A percentile compares a stretch with the other conserved stretches of the same genome.
These are phyloP conservation scores for Zoysia matrella DNA, from an alignment of 202 grass and related monocot species.

Conservation along the genomic window DNA sequence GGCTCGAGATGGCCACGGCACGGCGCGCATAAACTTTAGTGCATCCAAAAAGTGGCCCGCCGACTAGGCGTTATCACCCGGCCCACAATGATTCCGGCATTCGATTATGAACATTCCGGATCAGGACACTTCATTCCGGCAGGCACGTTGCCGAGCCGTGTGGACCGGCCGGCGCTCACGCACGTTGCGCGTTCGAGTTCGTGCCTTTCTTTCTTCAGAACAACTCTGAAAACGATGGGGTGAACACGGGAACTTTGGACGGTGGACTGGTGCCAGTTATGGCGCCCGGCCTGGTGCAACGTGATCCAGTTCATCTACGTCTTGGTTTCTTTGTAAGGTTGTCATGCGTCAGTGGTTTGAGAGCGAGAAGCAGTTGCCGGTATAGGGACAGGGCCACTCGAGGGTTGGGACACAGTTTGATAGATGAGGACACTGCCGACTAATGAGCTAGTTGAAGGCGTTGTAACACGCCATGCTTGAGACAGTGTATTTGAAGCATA, in stretches of 20 bases:
- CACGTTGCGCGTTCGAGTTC: no score
- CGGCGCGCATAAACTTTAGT: constrained; percentile 29
- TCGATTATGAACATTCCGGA: no score
- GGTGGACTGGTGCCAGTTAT: neutral
- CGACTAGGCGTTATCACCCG: neutral
- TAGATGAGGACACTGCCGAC: neutral
- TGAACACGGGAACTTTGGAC: neutral
- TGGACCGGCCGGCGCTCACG: no score
- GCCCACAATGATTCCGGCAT: no score
- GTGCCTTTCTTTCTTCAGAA: no score
- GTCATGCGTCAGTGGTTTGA: no score
- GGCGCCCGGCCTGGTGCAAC: neutral
- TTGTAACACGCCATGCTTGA: neutral
- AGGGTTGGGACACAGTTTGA: no score
- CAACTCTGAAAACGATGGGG: no score
- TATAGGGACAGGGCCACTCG: no score
- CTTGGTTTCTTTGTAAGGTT: neutral
- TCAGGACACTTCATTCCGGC: no score
- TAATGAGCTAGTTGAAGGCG: neutral
- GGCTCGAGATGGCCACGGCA: neutral
- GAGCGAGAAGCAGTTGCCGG: no score
- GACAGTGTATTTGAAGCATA: neutral
- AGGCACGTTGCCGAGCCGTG: no score
- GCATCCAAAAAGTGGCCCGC: neutral
- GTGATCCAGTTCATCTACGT: neutral